Base-by-base conservation (phyloP, 768 basidiomycete species). In the Termitomyces eurrhizus region DNA sequence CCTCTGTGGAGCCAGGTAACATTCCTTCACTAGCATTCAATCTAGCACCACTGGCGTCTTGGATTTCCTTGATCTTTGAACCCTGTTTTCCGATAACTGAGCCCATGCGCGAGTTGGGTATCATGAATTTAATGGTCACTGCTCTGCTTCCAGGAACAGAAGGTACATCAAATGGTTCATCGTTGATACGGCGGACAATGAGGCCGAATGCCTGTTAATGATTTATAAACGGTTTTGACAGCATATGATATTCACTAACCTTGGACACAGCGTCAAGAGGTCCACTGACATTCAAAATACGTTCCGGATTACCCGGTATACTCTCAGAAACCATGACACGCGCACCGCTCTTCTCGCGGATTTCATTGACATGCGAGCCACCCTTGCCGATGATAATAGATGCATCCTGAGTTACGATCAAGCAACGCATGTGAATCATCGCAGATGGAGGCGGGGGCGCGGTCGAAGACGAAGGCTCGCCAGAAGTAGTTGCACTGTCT, bases 51-150 rank as follows among this genome's bases (percentile, higher is more conserved):
- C 92, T 94, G 32, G 97, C 97, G 69, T 99, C 97, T 72, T 99
- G 97, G 65, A 99, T 99, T 77, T 99, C 97, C 79, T 98, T 98
- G 73, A 99, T 99, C 75, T 99, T 99, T 41, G 89, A 89, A 36
- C 97, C 97, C 64, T 90, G 92, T 74, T 97, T 98, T 59, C 97
- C 97, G 69, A 99, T 99, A 62, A 98, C 94, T 18, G 95, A 97
- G 45, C 96, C 96, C 96, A 98, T 98, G 60, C 96, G 90, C 11
- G 94, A 95, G 75, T 98, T 98, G 64, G 96, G 96, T 59, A 98
- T 97, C 90, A 98, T 98, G 72, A 94, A 98, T 74, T 98, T 98
- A 82, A 99, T 98, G 35, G 97, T 98, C 57, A 99, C 97, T 33
- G 97, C 96, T 61, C 95, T 87, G 69, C 95, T 97, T 60, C 97